Base-by-base conservation (phyloP, 2,329 filamentous ascomycete species). In the Calonectria crousiana region DNA sequence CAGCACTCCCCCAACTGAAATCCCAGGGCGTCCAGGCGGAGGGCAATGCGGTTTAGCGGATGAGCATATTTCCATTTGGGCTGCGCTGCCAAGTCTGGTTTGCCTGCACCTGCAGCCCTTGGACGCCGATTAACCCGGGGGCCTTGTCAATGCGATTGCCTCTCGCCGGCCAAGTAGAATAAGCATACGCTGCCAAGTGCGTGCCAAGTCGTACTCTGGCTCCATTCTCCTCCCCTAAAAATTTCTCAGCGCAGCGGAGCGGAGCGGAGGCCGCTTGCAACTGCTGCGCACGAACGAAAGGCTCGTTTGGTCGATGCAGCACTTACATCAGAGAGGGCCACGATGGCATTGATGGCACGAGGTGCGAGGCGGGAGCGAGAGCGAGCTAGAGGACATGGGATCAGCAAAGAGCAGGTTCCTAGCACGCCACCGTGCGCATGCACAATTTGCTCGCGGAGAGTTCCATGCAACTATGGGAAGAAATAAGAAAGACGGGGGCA, bases 1-100 rank as follows among this genome's bases (percentile, higher is more conserved):
- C 66, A 36, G 44, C 49, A n/a, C 38, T 64, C 10, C 44, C 58
- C 49, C 58, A 71, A 66, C 68, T 65, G 60, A 65, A 71, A 66
- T 53, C 60, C 44, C 68, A 71, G 68, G 58, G 14, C 68, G 68
- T 34, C 58, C 68, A 60, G 51, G 14, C 28, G 28, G 56, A 38
- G 34, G 20, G 60, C 30, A 44, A 28, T 32, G 60, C 60, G 44
- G 60, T 49, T 47, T 47, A 65, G 60, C 38, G 34, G 49, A 34
- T 44, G 44, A 52, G 47, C 52, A 23, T 64, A 52, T 62, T 67
- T 67, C 20, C 51, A 34, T 34, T 26, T 28, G 44, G 23, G 44
- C 36, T 62, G 56, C 36, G 56, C 16, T 32, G 64, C 44, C 62
- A 47, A 47, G 64, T 44, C 64, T 44, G 10, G 6, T 44, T n/a